Base-by-base conservation (phyloP, 768 basidiomycete genomes). In the Suillus tomentosus region DNA sequence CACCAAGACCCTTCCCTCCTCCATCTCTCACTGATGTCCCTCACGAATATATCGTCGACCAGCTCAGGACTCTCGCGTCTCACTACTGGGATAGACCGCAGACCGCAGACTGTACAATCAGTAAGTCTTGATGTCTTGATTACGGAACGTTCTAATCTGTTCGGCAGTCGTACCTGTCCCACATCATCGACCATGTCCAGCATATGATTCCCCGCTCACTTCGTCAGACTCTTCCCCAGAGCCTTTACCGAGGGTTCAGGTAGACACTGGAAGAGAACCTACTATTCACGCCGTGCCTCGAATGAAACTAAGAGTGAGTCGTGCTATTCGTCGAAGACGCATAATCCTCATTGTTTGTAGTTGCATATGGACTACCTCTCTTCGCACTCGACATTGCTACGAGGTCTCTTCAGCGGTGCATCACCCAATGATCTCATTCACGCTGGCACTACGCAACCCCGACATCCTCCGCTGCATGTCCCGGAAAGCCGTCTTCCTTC, bases 301-400 rank as follows among this genome's bases (percentile, higher is more conserved):
- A 40, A 81, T 91, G 70, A 82, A 85, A 48, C 77, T 92, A 68
- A 85, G 84, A 72, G 91, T 91, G 63, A 19, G 84, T 74, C 0
- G 10, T 11, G 27, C 11, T n/a, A 3, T n/a, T n/a, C 47, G 8
- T 34, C 53, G 22, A 51, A 24, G 27, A 27, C n/a, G 2, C 24
- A 54, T 54, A 55, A 55, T 69, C 24, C 63, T 68, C 58, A 68
- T 61, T 2, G 62, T 53, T 24, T 48, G 31, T 69, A 94, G 92
- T 78, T 95, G 34, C 94, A 96, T 70, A 81, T 85, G 66, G 91
- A 92, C 72, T 93, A 89, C 71, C 84, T 96, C 51, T 85, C 87
- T n/a, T 87, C 91, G 19, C 92, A 94, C 74, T 95, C 93, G 0
- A 81, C 82, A 50, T 86, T 94, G 61, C 79, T 95, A 54, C 81